Conservation (phyloP, 108 stramenopile species). For the Hondaea fermentalgiana region DNA sequence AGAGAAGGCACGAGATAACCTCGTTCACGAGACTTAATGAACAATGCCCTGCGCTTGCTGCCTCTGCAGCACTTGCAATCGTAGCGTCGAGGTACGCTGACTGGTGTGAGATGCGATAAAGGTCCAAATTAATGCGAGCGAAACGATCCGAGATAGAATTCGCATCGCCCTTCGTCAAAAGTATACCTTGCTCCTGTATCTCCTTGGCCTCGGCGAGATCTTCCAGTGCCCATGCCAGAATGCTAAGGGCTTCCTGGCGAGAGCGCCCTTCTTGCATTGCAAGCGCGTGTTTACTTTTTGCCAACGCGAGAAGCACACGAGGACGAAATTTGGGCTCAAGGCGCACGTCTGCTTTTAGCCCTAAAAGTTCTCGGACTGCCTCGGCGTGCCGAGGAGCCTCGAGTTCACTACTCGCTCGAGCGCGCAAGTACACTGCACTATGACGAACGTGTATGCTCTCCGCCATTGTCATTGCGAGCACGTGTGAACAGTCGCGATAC, state of each 20-base stretch:
- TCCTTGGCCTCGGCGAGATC: background rate
- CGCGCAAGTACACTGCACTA: background rate
- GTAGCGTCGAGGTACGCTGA: too few species aligned
- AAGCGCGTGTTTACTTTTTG: background rate
- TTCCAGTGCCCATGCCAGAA: background rate
- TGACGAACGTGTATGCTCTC: background rate
- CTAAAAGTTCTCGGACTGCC: background rate
- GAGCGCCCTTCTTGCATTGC: background rate
- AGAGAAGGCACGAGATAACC: too few species aligned
- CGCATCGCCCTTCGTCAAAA: too few species aligned
- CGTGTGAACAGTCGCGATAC: background rate
- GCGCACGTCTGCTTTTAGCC: background rate
- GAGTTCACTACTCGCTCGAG: background rate
- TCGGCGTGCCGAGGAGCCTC: background rate
- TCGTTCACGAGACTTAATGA: too few species aligned
- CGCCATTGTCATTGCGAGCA: background rate
- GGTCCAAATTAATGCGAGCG: too few species aligned
- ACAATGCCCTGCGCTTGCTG: too few species aligned
- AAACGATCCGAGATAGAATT: too few species aligned
- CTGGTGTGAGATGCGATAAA: too few species aligned
- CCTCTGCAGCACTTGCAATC: too few species aligned
- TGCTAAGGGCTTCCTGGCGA: background rate
- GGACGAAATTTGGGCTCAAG: background rate
- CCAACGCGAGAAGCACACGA: background rate
- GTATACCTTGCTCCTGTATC: too few species aligned